Conservation (phyloP, 176 grass and related monocot species). For the Pontederia crassipes region DNA sequence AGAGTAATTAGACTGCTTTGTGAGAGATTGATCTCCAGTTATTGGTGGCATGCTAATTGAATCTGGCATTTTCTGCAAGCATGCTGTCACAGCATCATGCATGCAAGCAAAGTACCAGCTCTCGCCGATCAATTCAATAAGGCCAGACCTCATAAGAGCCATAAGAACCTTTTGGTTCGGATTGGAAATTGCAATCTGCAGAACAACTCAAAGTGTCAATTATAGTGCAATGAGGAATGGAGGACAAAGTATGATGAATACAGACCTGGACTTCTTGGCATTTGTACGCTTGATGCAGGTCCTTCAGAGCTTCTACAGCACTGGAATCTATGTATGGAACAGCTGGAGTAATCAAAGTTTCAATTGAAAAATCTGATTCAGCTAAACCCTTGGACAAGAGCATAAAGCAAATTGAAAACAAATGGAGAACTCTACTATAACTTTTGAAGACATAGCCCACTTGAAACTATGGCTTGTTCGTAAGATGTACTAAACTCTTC, state of each 20-base stretch:
- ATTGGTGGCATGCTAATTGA: neutral
- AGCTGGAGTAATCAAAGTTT: conserved; percentile 1
- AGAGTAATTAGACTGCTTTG: neutral
- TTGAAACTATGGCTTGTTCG: too few relatives aligned
- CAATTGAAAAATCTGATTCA: neutral
- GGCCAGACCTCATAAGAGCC: neutral
- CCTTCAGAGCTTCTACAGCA: conserved; percentile 15
- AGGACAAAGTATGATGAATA: neutral
- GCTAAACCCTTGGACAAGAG: too few relatives aligned
- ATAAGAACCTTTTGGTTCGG: conserved; percentile 14
- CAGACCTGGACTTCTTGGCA: conserved; percentile 6
- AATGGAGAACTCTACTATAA: too few relatives aligned
- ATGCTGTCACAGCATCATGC: conserved; percentile 12
- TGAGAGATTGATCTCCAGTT: neutral
- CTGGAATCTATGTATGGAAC: conserved; percentile 16
- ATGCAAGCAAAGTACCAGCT: conserved; percentile 12
- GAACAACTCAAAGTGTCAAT: neutral
- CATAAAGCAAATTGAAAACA: too few relatives aligned
- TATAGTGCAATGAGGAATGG: neutral
- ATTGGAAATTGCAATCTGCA: conserved; percentile 17
- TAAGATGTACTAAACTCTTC: too few relatives aligned
- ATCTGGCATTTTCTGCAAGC: conserved; percentile 3
- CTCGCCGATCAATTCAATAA: conserved; percentile 6
- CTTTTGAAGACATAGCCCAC: too few relatives aligned
- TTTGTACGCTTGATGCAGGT: conserved; percentile 19